Percentiles rank a stretch among this genome's conserved stretches.
Conservation (phyloP, 768 basidiomycete species). For the Chalciporus pseudorubinellus region DNA sequence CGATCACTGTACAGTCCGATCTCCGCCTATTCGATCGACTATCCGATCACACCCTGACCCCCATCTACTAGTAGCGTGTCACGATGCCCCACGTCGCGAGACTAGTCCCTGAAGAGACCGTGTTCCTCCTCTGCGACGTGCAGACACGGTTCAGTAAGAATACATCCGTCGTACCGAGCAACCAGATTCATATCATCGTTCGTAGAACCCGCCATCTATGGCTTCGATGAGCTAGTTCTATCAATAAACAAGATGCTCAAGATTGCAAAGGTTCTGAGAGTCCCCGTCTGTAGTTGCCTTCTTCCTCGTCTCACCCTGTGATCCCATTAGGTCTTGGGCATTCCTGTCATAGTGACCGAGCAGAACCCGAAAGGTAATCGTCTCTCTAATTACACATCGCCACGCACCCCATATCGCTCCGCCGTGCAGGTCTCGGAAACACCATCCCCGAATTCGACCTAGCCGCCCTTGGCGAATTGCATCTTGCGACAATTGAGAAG, state of each 20-base stretch:
- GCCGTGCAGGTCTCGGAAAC: slow-evolving; percentile 58
- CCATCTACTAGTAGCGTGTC: too few species aligned
- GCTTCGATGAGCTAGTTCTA: slow-evolving; percentile 65
- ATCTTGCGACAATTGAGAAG: slow-evolving; percentile 68
- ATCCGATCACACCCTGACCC: too few species aligned
- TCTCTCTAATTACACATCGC: neutral
- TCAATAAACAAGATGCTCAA: slow-evolving; percentile 77
- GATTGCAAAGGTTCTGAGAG: slow-evolving; percentile 58
- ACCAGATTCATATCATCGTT: slow-evolving; percentile 14
- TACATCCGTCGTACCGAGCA: neutral
- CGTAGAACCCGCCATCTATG: slow-evolving; percentile 56
- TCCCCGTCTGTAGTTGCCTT: neutral
- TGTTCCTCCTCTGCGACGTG: slow-evolving; percentile 84
- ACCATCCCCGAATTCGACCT: slow-evolving; percentile 63
- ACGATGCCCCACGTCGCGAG: slow-evolving; percentile 30
- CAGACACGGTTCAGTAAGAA: slow-evolving; percentile 71
- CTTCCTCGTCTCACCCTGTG: neutral
- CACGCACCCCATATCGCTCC: slow-evolving; percentile 5
- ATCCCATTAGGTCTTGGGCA: slow-evolving; percentile 49
- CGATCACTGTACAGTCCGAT: neutral
- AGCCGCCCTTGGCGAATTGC: slow-evolving; percentile 50
- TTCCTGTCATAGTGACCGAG: slow-evolving; percentile 78
- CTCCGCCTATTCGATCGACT: neutral
- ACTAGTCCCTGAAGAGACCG: slow-evolving; percentile 38
- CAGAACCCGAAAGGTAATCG: slow-evolving; percentile 75